A percentile compares a stretch with the other conserved stretches of the same genome.
These are phyloP conservation scores for Apodospora peruviana DNA, from an alignment of 495 filamentous ascomycete species.

Conservation along the genomic window DNA sequence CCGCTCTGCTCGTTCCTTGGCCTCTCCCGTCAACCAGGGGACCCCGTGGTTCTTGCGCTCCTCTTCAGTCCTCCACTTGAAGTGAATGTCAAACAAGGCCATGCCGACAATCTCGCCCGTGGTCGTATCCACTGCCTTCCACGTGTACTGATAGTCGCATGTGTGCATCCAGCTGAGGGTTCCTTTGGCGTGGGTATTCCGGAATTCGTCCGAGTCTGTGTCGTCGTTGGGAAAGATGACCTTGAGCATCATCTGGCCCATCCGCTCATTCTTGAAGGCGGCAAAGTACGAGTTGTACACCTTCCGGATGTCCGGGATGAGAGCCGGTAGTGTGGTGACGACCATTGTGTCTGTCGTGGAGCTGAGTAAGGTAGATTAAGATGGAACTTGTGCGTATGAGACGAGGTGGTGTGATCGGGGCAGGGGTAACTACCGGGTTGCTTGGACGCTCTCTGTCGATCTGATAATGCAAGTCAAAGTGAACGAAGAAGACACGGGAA, in stretches of 20 bases:
- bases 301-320: constrained; percentile 32
- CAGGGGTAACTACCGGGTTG: too few species aligned
- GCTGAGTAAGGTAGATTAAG: too few species aligned
- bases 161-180: constrained; percentile 28
- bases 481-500: too few species aligned
- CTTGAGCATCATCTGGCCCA: constrained; percentile 22
- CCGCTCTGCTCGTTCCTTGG: constrained; percentile 22
- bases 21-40: constrained; percentile 23
- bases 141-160: constrained; percentile 24
- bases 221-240: constrained; percentile 26
- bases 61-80: constrained; percentile 15
- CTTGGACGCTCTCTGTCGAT: too few species aligned
- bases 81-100: constrained; percentile 22
- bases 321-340: constrained; percentile 30
- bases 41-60: constrained; percentile 26
- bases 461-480: too few species aligned
- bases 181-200: constrained; percentile 27
- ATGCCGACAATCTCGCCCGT: constrained; percentile 28
- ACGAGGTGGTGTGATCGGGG: too few species aligned
- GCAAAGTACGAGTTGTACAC: constrained; percentile 38
- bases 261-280: constrained; percentile 24
- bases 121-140: constrained; percentile 31
- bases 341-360: constrained; percentile 26
- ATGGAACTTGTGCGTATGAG: too few species aligned
- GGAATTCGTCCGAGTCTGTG: constrained; percentile 23